Base-by-base conservation (phyloP, 75 land plant genomes). In the Pinus tabuliformis region DNA sequence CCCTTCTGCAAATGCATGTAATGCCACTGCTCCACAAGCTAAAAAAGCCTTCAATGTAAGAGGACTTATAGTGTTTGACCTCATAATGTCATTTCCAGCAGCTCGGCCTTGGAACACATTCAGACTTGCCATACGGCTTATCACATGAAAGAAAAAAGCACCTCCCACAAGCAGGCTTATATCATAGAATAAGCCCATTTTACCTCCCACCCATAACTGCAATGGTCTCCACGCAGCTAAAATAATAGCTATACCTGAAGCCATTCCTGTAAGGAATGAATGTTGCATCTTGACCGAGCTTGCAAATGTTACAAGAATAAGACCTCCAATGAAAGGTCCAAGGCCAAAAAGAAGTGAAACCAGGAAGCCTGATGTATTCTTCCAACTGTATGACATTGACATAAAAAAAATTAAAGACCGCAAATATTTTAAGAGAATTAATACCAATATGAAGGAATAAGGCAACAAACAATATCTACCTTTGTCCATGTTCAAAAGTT, bases 1-100 rank as follows among this genome's bases (percentile, higher is more conserved):
- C 18, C 99, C 99, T 74, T 97, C 99, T 12, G 89, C 84, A 58
- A 97, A 83, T 5, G 95, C 93, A 81, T 97, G 95, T 3, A 97
- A 39, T 37, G 88, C 91, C 56, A 96, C 77, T 18, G 87, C 86
- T 49, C 85, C 84, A 71, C 92, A 88, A 58, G 98, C 92, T 18
- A 92, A 65, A 74, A 86, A 81, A 71, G 95, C 83, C 56, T 93
- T 89, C 21, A 86, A 85, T 6, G 88, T 86, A 58, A 84, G 71
- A 20, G 77, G 81, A 72, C 95, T 97, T 18, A 90, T 30, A 5
- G 89, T 72, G 20, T 79, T 65, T 39, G 33, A 28, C 20, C 54
- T 45, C 3, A 73, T 73, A 26, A 28, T 56, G 37, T 73, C 74
- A 73, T 12, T 56, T 17, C 74, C 74, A 42, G 22, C 54, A 56